Base-by-base conservation (phyloP, 2,329 filamentous ascomycete genomes). In the Colletotrichum abscissum region DNA sequence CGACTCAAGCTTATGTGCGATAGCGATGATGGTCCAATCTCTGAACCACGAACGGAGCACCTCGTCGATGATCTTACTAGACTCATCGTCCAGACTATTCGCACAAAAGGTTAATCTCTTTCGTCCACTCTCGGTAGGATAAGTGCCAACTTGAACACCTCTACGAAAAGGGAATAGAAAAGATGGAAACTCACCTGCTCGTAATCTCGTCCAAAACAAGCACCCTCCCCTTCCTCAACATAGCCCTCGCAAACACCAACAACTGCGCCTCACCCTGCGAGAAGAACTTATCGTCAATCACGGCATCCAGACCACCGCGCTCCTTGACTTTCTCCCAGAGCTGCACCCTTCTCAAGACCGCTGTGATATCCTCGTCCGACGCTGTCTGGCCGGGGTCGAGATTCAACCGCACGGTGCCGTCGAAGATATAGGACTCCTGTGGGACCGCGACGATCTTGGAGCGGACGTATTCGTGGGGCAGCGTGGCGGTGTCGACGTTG, bases 341-440 rank as follows among this genome's bases (percentile, higher is more conserved):
- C 16, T 85, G 81, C 0, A 88, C 86, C 56, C 83, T 83, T 11
- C 81, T 77, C 5, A 91, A 79, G 0, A 85, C 87, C 12, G 80
- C 75, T 46, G 83, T 80, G 69, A 89, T 84, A 0, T 80, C 79
- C 11, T 82, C 80, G 56, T 88, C 84, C 0, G 81, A 77, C 46
- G 80, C 78, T 4, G 74, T 76, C 7, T 76, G 75, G 19, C 77
- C 75, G 0, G 88, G 87, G 73, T 89, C 87, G 1, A 86, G 78
- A 28, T 90, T 90, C 16, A 81, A 76, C 3, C 86, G 83, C 2
- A 90, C 80, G 0, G 80, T 85, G 24, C 85, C 86, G 5, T 83
- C 82, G 3, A 89, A 81, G 30, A 88, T 80, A 75, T 88, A 85
- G 0, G 86, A 81, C 63, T 90, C 88, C 79, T 90, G 88, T 0